A percentile compares a stretch with the other conserved stretches of the same genome.
Evolutionary conservation across 2,329 filamentous ascomycete genomes (phyloP).

Genomic region (Neofusicoccum kwambonambiense): DNA sequence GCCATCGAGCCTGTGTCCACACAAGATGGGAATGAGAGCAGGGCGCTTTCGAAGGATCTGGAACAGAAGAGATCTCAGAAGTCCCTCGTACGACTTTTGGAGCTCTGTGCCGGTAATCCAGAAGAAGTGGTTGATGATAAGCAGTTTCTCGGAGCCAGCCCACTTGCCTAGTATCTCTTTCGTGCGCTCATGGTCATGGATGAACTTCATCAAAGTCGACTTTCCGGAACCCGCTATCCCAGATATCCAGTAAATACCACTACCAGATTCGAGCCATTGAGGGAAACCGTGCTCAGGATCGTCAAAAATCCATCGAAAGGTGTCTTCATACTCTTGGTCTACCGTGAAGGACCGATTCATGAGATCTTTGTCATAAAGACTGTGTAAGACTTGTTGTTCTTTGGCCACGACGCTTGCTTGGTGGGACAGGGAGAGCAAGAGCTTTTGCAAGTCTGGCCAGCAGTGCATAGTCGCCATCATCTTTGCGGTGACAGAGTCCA

Average conservation of each 20-base stretch:
- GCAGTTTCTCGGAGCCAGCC: constrained; percentile 15
- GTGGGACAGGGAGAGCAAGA: not conserved
- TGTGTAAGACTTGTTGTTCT: not conserved
- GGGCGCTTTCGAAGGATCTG: constrained; percentile 19
- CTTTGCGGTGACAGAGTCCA: not conserved
- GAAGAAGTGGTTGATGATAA: constrained; percentile 30
- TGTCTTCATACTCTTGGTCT: constrained; percentile 15
- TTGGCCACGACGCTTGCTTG: not conserved
- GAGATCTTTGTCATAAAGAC: not conserved
- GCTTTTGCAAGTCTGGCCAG: not conserved
- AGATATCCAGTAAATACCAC: constrained; percentile 37
- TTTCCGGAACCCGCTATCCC: constrained; percentile 38
- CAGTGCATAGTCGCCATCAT: not conserved
- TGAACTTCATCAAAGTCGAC: constrained; percentile 33
- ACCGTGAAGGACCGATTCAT: constrained; percentile 1
- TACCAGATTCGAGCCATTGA: not conserved
- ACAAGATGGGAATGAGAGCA: not conserved
- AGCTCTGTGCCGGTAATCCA: constrained; percentile 30
- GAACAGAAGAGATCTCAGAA: constrained; percentile 27
- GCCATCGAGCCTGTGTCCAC: not conserved
- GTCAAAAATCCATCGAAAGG: constrained; percentile 20
- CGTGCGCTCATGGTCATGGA: constrained; percentile 23
- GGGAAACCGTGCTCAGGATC: constrained; percentile 1
- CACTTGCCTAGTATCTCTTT: constrained; percentile 22
- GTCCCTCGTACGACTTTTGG: constrained; percentile 28